Conservation (phyloP, 257 asterid species). For the Vinca minor region DNA sequence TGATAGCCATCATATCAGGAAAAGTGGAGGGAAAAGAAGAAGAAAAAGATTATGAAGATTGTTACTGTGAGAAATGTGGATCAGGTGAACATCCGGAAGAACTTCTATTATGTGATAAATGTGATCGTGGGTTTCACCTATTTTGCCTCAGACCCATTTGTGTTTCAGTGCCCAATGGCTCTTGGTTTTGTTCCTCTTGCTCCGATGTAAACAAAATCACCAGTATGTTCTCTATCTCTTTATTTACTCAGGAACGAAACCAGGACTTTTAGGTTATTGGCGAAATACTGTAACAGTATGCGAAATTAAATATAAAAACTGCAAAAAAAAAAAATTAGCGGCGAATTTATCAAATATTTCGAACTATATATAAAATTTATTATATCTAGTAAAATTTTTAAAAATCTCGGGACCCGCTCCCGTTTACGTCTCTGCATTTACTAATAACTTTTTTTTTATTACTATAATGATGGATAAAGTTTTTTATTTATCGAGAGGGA, state of each 20-base stretch:
- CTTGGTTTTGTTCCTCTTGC: conserved; percentile 76
- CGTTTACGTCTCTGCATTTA: too few relatives aligned
- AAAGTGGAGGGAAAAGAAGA: conserved; percentile 16
- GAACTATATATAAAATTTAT: too few relatives aligned
- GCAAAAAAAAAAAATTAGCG: too few relatives aligned
- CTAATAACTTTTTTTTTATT: neutral
- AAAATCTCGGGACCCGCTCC: too few relatives aligned
- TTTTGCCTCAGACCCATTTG: conserved; percentile 71
- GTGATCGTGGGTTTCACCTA: conserved; percentile 68
- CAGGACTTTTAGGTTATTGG: too few relatives aligned
- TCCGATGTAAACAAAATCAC: conserved; percentile 16
- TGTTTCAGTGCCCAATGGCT: conserved; percentile 59
- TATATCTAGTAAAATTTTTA: too few relatives aligned
- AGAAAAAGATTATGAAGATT: conserved; percentile 33
- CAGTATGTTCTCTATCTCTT: conserved; percentile 31
- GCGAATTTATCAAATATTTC: too few relatives aligned
- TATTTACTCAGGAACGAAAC: too few relatives aligned
- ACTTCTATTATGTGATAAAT: conserved; percentile 77
- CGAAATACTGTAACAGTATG: too few relatives aligned
- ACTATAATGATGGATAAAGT: neutral
- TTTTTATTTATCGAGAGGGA: too few relatives aligned
- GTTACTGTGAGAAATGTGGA: conserved; percentile 63
- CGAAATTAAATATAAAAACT: too few relatives aligned
- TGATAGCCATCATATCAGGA: conserved; percentile 21
- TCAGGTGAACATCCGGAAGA: conserved; percentile 52